Evolutionary conservation across 1,139 yeast species (phyloP), one percentile per base, ranked within the genome.

Genomic region (Hanseniaspora gamundiae): DNA sequence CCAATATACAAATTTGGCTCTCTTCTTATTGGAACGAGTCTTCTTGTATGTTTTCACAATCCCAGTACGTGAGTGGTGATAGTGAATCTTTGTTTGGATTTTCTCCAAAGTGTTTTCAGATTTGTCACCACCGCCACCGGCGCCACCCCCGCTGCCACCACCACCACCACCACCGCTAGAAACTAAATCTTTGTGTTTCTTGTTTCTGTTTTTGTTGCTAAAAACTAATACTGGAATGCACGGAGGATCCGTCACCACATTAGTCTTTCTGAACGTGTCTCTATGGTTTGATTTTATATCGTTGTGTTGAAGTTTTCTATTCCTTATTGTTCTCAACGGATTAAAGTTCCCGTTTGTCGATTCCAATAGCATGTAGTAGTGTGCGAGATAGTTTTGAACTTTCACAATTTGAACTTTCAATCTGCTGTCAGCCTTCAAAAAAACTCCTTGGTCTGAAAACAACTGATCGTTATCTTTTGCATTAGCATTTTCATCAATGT

Each of bases 291-390:
- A 14, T 4, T 21, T 19, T 11, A 6, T 20, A 6, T 20, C 35
- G 2, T 35, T 14, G 28, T 22, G 39, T 51, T 73, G 59, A 10
- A 79, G 58, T 47, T 69, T 68, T 45, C 95, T 67, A 59, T 86
- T 82, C 48, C 96, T 65, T 31, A 86, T 74, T 17, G 79, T 72
- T 57, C 84, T 95, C 40, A 86, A 64, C 1, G 95, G 95, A 56
- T 86, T 86, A 62, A 80, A 86, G 2, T 74, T 73, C 1, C 81
- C 84, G 48, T 79, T 86, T 3, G 53, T 45, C 31, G 49, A 52
- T 41, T 57, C 61, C 38, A 61, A 27, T 10, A 58, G 44, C 21
- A 48, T 51, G 42, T 59, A 61, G 43, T 51, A 61, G 45, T 55
- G 57, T 36, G 59, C 60, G 29, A 61, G 43, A 45, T 60, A 61